Evolutionary conservation across 2,329 filamentous ascomycete species (phyloP).

Genomic region (Lasiodiplodia gonubiensis): DNA sequence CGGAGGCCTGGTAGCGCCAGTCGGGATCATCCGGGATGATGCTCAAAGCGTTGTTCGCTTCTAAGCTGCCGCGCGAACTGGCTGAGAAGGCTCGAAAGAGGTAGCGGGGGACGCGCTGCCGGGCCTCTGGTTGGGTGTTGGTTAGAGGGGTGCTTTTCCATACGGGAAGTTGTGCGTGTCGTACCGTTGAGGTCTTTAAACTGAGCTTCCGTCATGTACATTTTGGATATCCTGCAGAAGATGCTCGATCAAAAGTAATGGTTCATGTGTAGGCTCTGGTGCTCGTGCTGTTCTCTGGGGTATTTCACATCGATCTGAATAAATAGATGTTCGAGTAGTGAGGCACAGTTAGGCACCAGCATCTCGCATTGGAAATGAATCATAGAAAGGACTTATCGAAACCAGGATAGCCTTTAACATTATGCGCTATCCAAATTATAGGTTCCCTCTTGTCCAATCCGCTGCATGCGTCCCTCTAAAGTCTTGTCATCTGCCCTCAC

Average conservation of each 20-base stretch:
- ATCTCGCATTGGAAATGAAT: background rate
- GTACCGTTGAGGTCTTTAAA: background rate
- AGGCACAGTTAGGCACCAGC: background rate
- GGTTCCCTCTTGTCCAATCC: too few relatives aligned
- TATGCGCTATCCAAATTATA: too few relatives aligned
- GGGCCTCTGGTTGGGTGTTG: background rate
- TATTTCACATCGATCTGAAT: background rate
- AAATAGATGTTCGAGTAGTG: background rate
- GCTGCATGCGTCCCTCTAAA: too few relatives aligned
- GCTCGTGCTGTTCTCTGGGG: too few relatives aligned
- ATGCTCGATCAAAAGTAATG: too few relatives aligned
- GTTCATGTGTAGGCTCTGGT: too few relatives aligned
- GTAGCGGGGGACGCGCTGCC: constrained; percentile 10
- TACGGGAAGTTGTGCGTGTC: too few relatives aligned
- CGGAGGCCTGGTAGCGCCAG: background rate
- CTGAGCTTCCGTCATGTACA: constrained; percentile 14
- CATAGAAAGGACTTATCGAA: too few relatives aligned
- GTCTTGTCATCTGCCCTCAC: too few relatives aligned
- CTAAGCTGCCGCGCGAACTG: background rate
- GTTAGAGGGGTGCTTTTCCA: background rate
- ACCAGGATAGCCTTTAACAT: too few relatives aligned
- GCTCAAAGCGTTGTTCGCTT: background rate
- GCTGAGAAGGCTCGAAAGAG: constrained; percentile 21
- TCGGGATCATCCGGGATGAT: background rate
- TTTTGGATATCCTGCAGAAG: background rate